Evolutionary conservation across 1,284 basidiomycete species (phyloP).

Genomic region (Sporisorium graminicola): DNA sequence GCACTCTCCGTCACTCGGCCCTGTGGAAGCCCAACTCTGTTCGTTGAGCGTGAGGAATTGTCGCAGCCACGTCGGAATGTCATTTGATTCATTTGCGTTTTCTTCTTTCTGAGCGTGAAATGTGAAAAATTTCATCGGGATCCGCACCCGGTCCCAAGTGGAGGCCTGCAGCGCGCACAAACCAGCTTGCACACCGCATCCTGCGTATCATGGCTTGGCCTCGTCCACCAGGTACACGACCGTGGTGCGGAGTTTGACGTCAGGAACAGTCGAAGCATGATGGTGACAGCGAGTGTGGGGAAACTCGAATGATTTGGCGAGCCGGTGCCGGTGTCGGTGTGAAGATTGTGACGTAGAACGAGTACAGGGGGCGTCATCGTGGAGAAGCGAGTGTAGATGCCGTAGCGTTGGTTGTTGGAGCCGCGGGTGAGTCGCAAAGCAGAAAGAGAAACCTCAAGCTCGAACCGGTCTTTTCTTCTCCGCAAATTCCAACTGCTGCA

Average conservation of each 20-base stretch:
- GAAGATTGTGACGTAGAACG: neutral
- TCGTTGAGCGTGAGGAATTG: too few relatives aligned
- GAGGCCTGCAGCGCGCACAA: too few relatives aligned
- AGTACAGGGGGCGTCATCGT: neutral
- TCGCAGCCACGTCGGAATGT: too few relatives aligned
- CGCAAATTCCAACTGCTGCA: neutral
- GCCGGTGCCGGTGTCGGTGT: too few relatives aligned
- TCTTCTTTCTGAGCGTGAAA: too few relatives aligned
- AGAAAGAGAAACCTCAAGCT: neutral
- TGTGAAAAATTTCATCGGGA: too few relatives aligned
- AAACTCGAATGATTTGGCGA: neutral
- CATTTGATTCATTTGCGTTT: too few relatives aligned
- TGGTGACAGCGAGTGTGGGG: conserved; percentile 13
- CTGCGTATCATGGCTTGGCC: too few relatives aligned
- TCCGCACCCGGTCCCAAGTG: too few relatives aligned
- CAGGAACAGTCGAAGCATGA: neutral
- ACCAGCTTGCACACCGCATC: too few relatives aligned
- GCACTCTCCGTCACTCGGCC: too few relatives aligned
- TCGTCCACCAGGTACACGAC: neutral
- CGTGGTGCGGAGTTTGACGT: neutral
- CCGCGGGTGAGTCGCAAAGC: neutral
- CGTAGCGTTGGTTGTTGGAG: neutral
- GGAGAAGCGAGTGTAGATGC: neutral
- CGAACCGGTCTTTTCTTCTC: neutral
- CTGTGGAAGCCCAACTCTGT: too few relatives aligned